Evolutionary conservation across 768 basidiomycete genomes (phyloP), one percentile per base, ranked within the genome.

Genomic region (Phlebiopsis flavidoalba): DNA sequence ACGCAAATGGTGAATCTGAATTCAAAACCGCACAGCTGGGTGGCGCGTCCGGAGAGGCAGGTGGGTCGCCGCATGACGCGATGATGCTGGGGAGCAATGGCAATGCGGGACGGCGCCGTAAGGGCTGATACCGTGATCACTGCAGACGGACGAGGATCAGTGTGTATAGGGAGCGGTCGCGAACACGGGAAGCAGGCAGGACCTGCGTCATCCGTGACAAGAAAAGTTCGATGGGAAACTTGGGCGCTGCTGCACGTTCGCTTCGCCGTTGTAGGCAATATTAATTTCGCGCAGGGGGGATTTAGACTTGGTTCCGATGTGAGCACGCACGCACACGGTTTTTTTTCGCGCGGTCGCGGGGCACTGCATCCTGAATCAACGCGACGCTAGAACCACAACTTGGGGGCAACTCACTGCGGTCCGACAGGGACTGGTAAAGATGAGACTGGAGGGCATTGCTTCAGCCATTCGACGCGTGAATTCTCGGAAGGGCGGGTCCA

Each of bases 141-240:
- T 31, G 57, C 47, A 17, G 46, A 1, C n/a, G n/a, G 40, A 17
- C 45, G 24, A 50, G 49, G n/a, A n/a, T n/a, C n/a, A 36, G n/a
- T 36, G 35, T 36, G 40, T 8, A 24, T 19, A 31, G 36, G 36
- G 26, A 49, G 57, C 57, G 58, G 50, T 15, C 40, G 47, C 59
- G 59, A 60, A 60, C 59, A 52, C 53, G 59, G n/a, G 59, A 53
- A 47, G 59, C 17, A 53, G 26, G 53, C 17, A 53, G n/a, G 53
- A 54, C 50, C 51, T 54, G 59, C 59, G 59, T 60, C 59, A 60
- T 60, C 15, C 3, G n/a, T n/a, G 43, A 15, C 35, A 35, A 49
- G 49, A 51, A 59, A 21, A 17, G n/a, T 53, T 48, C 14, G 40
- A 53, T 43, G 40, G 17, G 40, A 43, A n/a, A 43, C 12, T 3